phyloP scores from a whole-genome alignment of 345 rosid genomes.

The Erucastrum elatum region DNA sequence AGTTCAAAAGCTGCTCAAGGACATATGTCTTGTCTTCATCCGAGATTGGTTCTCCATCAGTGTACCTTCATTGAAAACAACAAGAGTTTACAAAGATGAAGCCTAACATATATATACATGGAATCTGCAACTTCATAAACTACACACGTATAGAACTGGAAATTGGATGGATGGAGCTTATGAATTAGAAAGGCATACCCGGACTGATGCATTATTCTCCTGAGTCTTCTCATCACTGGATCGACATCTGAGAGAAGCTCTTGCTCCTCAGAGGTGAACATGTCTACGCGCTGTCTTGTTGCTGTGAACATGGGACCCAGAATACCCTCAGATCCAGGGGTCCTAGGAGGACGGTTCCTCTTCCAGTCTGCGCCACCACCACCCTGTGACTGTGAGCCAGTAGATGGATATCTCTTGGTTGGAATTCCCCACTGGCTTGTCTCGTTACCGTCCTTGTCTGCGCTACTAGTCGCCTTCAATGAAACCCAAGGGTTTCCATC shows the following conservation, averaged over 20 bases:
- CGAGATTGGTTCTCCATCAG: conserved; percentile 74
- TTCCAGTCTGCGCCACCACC: conserved; percentile 61
- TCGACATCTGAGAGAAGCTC: conserved; percentile 66
- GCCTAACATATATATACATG: neutral
- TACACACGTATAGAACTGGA: neutral
- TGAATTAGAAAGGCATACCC: conserved; percentile 47
- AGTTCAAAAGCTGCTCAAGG: conserved; percentile 61
- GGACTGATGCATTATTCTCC: conserved; percentile 61
- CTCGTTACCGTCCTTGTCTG: conserved; percentile 39
- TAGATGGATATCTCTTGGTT: conserved; percentile 48
- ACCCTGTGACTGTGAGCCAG: conserved; percentile 44
- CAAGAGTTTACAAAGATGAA: conserved; percentile 17
- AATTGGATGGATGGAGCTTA: neutral
- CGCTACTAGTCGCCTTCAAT: conserved; percentile 30
- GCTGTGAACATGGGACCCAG: conserved; percentile 50
- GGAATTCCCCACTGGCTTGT: conserved; percentile 49
- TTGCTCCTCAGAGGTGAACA: conserved; percentile 84
- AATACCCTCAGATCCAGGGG: conserved; percentile 46
- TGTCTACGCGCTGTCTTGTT: conserved; percentile 70
- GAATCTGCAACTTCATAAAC: neutral
- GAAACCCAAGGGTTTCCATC: conserved; percentile 44
- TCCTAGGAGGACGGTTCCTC: conserved; percentile 52
- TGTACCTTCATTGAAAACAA: conserved; percentile 56
- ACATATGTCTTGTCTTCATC: conserved; percentile 63
- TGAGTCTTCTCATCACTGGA: conserved; percentile 61